Evolutionary conservation across 352 stramenopile species (phyloP).

Genomic region (Aphanomyces astaci): DNA sequence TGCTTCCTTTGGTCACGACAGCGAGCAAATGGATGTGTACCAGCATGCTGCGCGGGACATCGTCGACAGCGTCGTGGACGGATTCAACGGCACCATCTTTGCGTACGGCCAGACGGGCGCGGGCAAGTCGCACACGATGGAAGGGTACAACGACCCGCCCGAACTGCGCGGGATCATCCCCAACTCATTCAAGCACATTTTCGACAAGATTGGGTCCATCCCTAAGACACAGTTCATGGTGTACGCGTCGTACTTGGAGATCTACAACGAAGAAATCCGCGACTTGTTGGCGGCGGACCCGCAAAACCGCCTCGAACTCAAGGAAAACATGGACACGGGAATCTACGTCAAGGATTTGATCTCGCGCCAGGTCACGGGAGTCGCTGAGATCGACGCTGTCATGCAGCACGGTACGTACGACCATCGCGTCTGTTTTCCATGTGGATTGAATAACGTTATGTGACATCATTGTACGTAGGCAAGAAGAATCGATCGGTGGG

Average conservation of each 20-base stretch:
- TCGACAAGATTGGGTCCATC: slow-evolving; percentile 88
- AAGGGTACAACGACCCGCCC: slow-evolving; percentile 80
- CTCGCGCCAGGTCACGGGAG: slow-evolving; percentile 63
- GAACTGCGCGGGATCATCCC: slow-evolving; percentile 92
- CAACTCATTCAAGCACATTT: slow-evolving; percentile 95
- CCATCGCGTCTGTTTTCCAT: no score
- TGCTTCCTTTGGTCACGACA: slow-evolving; percentile 93
- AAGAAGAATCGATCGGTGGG: slow-evolving; percentile 91
- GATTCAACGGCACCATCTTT: slow-evolving; percentile 95
- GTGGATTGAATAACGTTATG: neutral
- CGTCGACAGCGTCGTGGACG: slow-evolving; percentile 85
- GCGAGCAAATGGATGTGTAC: slow-evolving; percentile 93
- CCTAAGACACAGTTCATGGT: slow-evolving; percentile 89
- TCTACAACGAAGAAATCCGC: slow-evolving; percentile 97
- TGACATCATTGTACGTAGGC: slow-evolving; percentile 28
- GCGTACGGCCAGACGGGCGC: slow-evolving; percentile 89
- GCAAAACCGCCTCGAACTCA: slow-evolving; percentile 86
- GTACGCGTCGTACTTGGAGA: slow-evolving; percentile 93
- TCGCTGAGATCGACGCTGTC: slow-evolving; percentile 87
- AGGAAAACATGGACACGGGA: slow-evolving; percentile 90
- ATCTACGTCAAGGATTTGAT: slow-evolving; percentile 95
- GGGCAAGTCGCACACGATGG: slow-evolving; percentile 88
- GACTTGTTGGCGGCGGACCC: slow-evolving; percentile 87
- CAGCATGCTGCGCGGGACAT: slow-evolving; percentile 83
- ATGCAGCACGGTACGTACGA: slow-evolving; percentile 55